phyloP scores from a whole-genome alignment of 345 rosid species.

The Corchorus capsularis region DNA sequence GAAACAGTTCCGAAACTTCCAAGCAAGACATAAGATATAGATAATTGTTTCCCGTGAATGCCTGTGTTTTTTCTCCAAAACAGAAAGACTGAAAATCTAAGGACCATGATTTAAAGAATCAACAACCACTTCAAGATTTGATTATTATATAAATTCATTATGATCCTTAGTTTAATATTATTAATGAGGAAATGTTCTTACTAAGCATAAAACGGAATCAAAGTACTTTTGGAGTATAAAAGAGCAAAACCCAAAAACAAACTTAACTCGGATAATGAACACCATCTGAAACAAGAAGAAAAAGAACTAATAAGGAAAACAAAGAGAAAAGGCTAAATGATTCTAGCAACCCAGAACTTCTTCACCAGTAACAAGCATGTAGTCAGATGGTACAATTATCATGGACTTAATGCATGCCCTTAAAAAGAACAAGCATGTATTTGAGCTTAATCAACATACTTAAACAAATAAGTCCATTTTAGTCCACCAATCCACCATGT shows the following conservation, averaged over 20 bases:
- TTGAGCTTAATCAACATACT: too few relatives aligned
- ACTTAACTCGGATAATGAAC: background rate
- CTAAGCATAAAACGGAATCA: background rate
- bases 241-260: background rate
- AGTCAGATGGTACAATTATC: background rate
- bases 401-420: background rate
- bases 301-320: background rate
- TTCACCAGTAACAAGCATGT: background rate
- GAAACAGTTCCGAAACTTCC: slow-evolving; percentile 2
- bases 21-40: background rate
- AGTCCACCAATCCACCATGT: background rate
- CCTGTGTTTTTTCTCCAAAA: background rate
- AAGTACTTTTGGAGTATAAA: background rate
- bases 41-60: background rate
- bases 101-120: slow-evolving; percentile 2
- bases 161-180: background rate
- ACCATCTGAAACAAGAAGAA: background rate
- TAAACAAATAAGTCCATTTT: slow-evolving; percentile 1
- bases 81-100: background rate
- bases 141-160: background rate
- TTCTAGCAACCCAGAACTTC: background rate
- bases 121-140: slow-evolving; percentile 6
- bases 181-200: background rate
- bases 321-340: background rate
- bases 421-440: slow-evolving; percentile 1